Evolutionary conservation across 192 early-diverging fungal species (phyloP), one percentile per base, ranked within the genome.

Genomic region (Martensiomyces pterosporus): DNA sequence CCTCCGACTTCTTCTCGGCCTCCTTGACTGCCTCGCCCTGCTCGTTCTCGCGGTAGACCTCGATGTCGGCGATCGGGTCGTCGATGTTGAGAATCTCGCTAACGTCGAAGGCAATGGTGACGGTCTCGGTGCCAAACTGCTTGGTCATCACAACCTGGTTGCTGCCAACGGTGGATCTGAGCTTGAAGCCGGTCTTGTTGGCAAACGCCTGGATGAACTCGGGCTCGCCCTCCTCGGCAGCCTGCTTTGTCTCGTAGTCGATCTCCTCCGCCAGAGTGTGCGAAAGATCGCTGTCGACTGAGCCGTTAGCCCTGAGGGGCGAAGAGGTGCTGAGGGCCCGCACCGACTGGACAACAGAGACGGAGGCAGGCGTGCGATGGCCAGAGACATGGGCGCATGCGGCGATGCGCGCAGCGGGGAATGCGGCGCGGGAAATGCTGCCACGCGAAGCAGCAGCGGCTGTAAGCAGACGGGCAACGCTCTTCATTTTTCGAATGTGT

Each of bases 91-190:
- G 82, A 42, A 97, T 80, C 39, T 91, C 86, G 52, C 88, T 88
- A 32, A 91, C 89, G 23, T 85, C 85, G 70, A 97, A 94, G 14
- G 82, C 57, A 43, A 91, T 79, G n/a, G 85, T 83, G 67, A 97
- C 90, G 37, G 80, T 86, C 75, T 98, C 95, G 62, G 82, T 87
- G 36, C 91, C 92, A 71, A 92, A 93, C 46, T 82, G 86, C 61
- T 91, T 80, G 14, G 83, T 81, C 55, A 98, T 61, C 22, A 57
- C 52, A 23, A 98, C 87, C 70, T 89, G 85, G 64, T 89, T 89
- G 3, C 76, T 57, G 27, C 90, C 91, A 10, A 75, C 15, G 57
- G 82, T 81, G 61, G 93, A 87, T 52, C 88, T 82, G 71, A 98
- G 79, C 82, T 82, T 79, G 66, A 84, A 85, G 2, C 72, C 66